phyloP scores from a whole-genome alignment of 805 yeast species.

The Sugiyamaella smithiae region DNA sequence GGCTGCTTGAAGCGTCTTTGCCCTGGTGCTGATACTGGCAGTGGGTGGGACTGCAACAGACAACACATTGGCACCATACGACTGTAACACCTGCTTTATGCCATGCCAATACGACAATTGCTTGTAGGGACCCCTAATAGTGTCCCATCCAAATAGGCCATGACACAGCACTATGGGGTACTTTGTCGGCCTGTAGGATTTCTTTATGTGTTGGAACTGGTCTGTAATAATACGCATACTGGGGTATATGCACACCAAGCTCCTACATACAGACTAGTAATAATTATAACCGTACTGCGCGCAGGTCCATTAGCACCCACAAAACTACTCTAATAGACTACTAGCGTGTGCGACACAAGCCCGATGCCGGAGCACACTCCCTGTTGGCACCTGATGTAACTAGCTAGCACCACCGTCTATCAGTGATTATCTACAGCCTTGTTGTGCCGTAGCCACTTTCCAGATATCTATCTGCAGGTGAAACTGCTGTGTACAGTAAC shows the following conservation, averaged over 20 bases:
- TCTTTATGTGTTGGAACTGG: slow-evolving; percentile 29
- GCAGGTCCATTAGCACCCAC: neutral
- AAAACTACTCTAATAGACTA: too few relatives aligned
- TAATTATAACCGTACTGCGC: too few relatives aligned
- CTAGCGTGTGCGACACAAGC: too few relatives aligned
- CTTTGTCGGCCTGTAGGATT: slow-evolving; percentile 55
- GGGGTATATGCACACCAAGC: neutral
- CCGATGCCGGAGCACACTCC: too few relatives aligned
- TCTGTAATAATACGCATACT: slow-evolving; percentile 6
- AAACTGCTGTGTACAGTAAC: too few relatives aligned
- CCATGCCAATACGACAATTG: slow-evolving; percentile 80
- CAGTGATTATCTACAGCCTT: too few relatives aligned
- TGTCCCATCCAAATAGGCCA: slow-evolving; percentile 82
- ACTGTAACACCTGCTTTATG: slow-evolving; percentile 56
- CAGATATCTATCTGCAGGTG: too few relatives aligned
- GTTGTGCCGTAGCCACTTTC: too few relatives aligned
- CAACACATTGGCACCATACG: slow-evolving; percentile 63
- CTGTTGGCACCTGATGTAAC: too few relatives aligned
- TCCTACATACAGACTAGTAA: too few relatives aligned
- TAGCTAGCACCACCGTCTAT: too few relatives aligned
- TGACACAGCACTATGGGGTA: slow-evolving; percentile 80
- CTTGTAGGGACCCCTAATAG: slow-evolving; percentile 43
- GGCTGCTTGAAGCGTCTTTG: slow-evolving; percentile 51
- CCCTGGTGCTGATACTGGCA: slow-evolving; percentile 70
- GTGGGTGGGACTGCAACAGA: slow-evolving; percentile 81